Conservation (phyloP, 139 green algal species). For the Diplosphaera chodatii region DNA sequence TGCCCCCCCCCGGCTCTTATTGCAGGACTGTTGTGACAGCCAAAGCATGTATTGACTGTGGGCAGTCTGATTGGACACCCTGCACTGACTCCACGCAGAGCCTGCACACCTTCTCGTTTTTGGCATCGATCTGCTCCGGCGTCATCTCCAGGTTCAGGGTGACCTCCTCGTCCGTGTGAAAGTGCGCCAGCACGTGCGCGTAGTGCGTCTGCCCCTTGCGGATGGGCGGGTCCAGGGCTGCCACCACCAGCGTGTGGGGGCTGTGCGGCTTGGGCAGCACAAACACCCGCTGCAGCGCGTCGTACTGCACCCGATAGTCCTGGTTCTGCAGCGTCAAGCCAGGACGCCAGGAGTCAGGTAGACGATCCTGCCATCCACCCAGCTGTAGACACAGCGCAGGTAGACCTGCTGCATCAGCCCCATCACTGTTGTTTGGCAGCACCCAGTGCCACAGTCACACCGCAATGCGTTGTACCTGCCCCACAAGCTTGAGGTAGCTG, state of each 20-base stretch:
- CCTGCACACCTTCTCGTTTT: conserved; percentile 77
- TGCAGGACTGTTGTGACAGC: not conserved
- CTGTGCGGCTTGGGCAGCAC: conserved; percentile 82
- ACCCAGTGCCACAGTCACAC: not conserved
- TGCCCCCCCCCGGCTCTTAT: too few relatives aligned
- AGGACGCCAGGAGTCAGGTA: too few relatives aligned
- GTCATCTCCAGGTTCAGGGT: conserved; percentile 71
- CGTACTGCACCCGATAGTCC: conserved; percentile 94
- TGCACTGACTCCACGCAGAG: too few relatives aligned
- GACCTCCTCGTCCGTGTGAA: conserved; percentile 75
- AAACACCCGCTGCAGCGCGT: conserved; percentile 81
- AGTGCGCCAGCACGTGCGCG: conserved; percentile 85
- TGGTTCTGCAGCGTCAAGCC: conserved; percentile 56
- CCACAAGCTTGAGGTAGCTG: conserved; percentile 52
- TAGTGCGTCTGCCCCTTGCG: conserved; percentile 96
- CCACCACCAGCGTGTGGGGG: conserved; percentile 83
- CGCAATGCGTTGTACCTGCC: conserved; percentile 30
- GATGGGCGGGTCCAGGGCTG: conserved; percentile 91
- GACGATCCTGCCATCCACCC: too few relatives aligned
- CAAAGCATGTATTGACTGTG: too few relatives aligned
- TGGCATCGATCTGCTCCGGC: conserved; percentile 61
- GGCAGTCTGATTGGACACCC: too few relatives aligned
- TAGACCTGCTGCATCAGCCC: too few relatives aligned
- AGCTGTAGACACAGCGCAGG: too few relatives aligned
- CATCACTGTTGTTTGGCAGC: too few relatives aligned